phyloP scores from a whole-genome alignment of 768 basidiomycete genomes.

The Suillus weaverae region DNA sequence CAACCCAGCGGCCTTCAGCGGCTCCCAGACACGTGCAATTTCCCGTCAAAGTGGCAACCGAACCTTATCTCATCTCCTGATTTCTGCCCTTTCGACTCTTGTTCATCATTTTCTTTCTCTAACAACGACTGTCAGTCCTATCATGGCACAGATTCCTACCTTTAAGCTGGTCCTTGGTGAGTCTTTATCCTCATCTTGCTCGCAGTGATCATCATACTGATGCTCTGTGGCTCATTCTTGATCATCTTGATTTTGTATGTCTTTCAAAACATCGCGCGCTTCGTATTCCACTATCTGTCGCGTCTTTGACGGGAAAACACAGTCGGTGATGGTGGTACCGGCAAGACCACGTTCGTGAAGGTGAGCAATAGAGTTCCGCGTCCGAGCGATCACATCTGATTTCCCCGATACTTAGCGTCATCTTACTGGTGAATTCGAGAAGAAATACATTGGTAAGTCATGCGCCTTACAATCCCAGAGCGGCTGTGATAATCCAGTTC shows the following conservation, averaged over 20 bases:
- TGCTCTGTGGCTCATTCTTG: slow-evolving; percentile 36
- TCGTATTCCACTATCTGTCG: slow-evolving; percentile 13
- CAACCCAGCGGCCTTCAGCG: slow-evolving; percentile 19
- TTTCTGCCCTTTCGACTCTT: slow-evolving; percentile 35
- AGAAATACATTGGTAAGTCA: slow-evolving; percentile 94
- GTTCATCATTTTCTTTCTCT: slow-evolving; percentile 19
- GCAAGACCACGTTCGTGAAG: slow-evolving; percentile 99
- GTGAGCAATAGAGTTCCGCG: slow-evolving; percentile 39
- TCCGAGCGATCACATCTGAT: slow-evolving; percentile 59
- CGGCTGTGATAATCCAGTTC: slow-evolving; percentile 8
- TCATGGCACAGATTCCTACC: slow-evolving; percentile 70
- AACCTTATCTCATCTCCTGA: slow-evolving; percentile 38
- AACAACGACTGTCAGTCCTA: slow-evolving; percentile 22
- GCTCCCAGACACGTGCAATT: slow-evolving; percentile 24
- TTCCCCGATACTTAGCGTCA: slow-evolving; percentile 66
- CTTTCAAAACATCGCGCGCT: slow-evolving; percentile 1
- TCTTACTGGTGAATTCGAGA: slow-evolving; percentile 99
- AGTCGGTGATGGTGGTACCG: slow-evolving; percentile 97
- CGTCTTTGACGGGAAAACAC: slow-evolving; percentile 12
- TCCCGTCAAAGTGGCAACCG: slow-evolving; percentile 29
- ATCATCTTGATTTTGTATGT: slow-evolving; percentile 45
- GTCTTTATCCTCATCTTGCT: slow-evolving; percentile 29
- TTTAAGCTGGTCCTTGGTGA: slow-evolving; percentile 99
- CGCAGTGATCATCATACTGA: slow-evolving; percentile 25
- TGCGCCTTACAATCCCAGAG: slow-evolving; percentile 13